Evolutionary conservation across 2,329 filamentous ascomycete species (phyloP).

Genomic region (Parastagonospora avenae): DNA sequence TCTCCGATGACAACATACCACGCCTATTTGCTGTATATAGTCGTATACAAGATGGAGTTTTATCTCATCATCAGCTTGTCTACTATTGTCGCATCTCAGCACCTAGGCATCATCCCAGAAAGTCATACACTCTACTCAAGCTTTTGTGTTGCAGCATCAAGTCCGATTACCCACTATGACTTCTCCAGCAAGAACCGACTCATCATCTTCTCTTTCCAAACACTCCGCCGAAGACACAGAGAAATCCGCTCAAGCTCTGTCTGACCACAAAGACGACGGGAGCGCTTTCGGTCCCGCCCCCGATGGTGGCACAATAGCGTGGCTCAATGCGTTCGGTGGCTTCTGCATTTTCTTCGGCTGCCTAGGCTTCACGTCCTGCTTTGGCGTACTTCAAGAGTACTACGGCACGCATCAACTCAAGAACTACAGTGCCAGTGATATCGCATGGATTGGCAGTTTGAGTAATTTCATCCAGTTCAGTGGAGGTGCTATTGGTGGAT

Average conservation of each 20-base stretch:
- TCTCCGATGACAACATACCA: background rate
- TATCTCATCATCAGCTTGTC: background rate
- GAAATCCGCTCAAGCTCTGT: background rate
- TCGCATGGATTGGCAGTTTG: slow-evolving; percentile 52
- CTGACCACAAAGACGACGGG: slow-evolving; percentile 1
- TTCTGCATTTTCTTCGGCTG: slow-evolving; percentile 39
- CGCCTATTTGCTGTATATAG: background rate
- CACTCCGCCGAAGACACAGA: background rate
- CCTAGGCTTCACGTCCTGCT: slow-evolving; percentile 48
- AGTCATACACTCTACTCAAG: background rate
- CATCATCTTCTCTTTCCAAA: background rate
- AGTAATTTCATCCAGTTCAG: slow-evolving; percentile 55
- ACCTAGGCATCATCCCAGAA: background rate
- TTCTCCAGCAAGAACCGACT: background rate
- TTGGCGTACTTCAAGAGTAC: slow-evolving; percentile 53
- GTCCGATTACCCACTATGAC: background rate
- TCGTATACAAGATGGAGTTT: background rate
- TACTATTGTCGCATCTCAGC: too few relatives aligned
- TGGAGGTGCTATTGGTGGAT: slow-evolving; percentile 63
- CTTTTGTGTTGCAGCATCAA: background rate
- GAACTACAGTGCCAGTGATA: slow-evolving; percentile 38
- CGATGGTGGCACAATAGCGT: slow-evolving; percentile 42
- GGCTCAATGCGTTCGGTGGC: slow-evolving; percentile 40
- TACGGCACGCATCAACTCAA: slow-evolving; percentile 49
- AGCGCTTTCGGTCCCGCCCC: slow-evolving; percentile 40